phyloP scores from a whole-genome alignment of 1,139 yeast species.

The Diutina mesorugosa region DNA sequence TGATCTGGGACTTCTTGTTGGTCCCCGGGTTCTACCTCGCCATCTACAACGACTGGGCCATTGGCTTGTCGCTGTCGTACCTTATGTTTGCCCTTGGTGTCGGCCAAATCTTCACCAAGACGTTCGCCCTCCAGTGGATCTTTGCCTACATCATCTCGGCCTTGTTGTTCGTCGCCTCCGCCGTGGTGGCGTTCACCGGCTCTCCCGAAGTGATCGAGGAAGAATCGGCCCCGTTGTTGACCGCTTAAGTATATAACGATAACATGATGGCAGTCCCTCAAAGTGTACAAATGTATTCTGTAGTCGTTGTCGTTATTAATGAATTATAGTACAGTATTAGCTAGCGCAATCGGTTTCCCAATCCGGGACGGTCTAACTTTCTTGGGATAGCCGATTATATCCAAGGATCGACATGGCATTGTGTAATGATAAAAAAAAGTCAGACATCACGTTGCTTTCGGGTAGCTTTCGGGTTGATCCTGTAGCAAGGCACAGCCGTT shows the following conservation, averaged over 20 bases:
- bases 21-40: slow-evolving; percentile 48
- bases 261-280: background rate
- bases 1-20: slow-evolving; percentile 67
- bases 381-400: too few relatives aligned
- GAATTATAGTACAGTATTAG: too few relatives aligned
- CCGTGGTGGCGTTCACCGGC: slow-evolving; percentile 26
- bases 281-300: too few relatives aligned
- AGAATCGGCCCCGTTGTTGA: background rate
- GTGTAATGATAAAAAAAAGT: too few relatives aligned
- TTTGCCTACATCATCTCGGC: slow-evolving; percentile 61
- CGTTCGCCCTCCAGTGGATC: slow-evolving; percentile 74
- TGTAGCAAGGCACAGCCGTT: too few relatives aligned
- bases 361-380: too few relatives aligned
- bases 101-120: slow-evolving; percentile 54
- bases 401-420: too few relatives aligned
- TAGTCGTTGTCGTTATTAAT: too few relatives aligned
- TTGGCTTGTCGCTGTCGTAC: slow-evolving; percentile 46
- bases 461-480: too few relatives aligned
- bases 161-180: slow-evolving; percentile 32
- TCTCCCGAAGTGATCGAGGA: background rate
- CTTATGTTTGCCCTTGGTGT: slow-evolving; percentile 54
- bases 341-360: too few relatives aligned
- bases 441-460: too few relatives aligned
- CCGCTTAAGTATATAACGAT: background rate
- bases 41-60: slow-evolving; percentile 58